Base-by-base conservation (phyloP, 2,329 filamentous ascomycete species). In the Exophiala xenobiotica region DNA sequence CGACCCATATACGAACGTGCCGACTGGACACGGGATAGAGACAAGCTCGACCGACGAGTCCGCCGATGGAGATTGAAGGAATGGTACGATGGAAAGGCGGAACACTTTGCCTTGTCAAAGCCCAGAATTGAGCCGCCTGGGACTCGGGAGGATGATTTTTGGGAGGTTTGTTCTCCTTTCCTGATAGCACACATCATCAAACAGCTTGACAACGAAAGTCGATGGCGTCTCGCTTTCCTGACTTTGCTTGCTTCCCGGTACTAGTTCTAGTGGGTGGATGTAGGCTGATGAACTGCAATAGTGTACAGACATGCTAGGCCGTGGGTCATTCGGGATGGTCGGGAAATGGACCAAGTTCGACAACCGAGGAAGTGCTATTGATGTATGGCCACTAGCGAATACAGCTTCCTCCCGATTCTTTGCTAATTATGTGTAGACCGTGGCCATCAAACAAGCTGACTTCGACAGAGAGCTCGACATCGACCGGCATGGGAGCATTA, bases 391-490 rank as follows among this genome's bases (percentile, higher is more conserved):
- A 27, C 24, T 27, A 12, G 12, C 24, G 12, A 6, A 6, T 12
- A 6, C 24, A 6, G 6, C 24, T 27, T 27, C 12, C 24, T 35
- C 7, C 31, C 31, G 31, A 14, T 14, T 16, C 18, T 12, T 14
- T 35, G 31, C 31, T 35, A 35, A 35, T 16, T 12, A 6, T 6
- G 8, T 35, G 31, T 16, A 57, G 54, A 38, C 39, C 11, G 18
- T 57, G 12, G 55, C 55, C 4, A 53, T 57, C 49, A 57, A 57
- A 24, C 55, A 57, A 42, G 44, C 48, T 14, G 44, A 54, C 4
- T 35, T 42, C 22, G 44, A 49, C 38, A n/a, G 6, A n/a, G 3
- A n/a, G 1, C 41, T 48, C 23, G 51, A 57, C 16, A 14, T 41
- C 26, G 51, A 49, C 20, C 16, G 19, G 4, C 11, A 47, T 4